Conservation (phyloP, 768 basidiomycete genomes). For the Auriscalpium vulgare region DNA sequence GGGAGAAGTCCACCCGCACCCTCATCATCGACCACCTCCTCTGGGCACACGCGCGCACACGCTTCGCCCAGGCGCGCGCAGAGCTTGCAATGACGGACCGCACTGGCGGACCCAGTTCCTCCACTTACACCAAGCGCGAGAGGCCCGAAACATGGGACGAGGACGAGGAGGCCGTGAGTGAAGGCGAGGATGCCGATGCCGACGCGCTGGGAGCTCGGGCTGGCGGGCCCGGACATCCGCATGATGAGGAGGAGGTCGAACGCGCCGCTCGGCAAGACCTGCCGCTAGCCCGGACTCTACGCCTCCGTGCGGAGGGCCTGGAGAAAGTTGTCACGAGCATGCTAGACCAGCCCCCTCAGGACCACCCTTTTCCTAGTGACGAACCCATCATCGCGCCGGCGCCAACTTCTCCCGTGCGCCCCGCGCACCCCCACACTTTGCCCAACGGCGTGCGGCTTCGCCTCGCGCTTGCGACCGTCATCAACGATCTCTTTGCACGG, state of each 20-base stretch:
- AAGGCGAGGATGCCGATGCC: constrained; percentile 50
- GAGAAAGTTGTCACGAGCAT: constrained; percentile 78
- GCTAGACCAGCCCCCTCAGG: constrained; percentile 70
- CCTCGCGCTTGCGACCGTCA: constrained; percentile 64
- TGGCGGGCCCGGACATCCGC: constrained; percentile 38
- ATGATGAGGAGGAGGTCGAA: constrained; percentile 53
- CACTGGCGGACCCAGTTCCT: constrained; percentile 56
- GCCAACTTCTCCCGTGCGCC: constrained; percentile 17
- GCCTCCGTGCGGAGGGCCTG: constrained; percentile 70
- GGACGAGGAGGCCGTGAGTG: constrained; percentile 58
- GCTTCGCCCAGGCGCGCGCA: constrained; percentile 77
- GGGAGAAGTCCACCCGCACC: constrained; percentile 84
- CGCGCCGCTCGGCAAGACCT: constrained; percentile 52
- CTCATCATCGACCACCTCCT: constrained; percentile 84
- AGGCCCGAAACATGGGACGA: constrained; percentile 74
- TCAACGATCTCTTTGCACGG: constrained; percentile 78
- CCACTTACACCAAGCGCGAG: constrained; percentile 53
- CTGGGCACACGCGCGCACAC: constrained; percentile 75
- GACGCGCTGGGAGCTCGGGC: constrained; percentile 38
- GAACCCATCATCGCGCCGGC: constrained; percentile 35
- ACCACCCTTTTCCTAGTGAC: constrained; percentile 49
- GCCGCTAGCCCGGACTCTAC: constrained; percentile 50
- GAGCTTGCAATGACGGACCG: constrained; percentile 83
- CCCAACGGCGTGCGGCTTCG: constrained; percentile 79
- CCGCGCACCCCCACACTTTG: constrained; percentile 48